Percentiles rank a stretch among this genome's conserved stretches.
phyloP scores from a whole-genome alignment of 169 alveolate genomes.

The Perkinsus marinus region DNA sequence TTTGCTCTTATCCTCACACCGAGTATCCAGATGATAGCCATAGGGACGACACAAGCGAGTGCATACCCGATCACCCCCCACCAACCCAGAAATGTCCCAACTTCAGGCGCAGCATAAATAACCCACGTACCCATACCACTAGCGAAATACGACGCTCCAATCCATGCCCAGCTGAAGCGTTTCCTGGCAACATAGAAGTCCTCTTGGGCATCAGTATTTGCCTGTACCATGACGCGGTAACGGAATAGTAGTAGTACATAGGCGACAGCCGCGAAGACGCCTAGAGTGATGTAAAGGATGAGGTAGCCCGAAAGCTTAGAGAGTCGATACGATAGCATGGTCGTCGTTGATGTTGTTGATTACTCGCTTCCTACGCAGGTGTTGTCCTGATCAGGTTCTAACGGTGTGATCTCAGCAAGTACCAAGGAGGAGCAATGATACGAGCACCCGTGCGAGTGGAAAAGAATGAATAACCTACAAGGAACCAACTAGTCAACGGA shows the following conservation, averaged over 20 bases:
- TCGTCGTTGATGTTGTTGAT: no score
- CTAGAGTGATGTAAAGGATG: background rate
- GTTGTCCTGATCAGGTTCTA: no score
- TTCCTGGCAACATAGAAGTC: background rate
- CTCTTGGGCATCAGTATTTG: background rate
- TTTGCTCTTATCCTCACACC: background rate
- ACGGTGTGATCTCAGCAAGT: no score
- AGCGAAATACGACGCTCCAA: background rate
- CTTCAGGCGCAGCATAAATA: background rate
- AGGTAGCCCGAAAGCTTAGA: background rate
- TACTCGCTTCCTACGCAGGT: no score
- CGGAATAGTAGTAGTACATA: background rate
- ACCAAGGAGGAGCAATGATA: no score
- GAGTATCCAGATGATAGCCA: background rate
- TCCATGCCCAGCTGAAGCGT: background rate
- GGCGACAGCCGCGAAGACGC: background rate
- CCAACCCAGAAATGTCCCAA: background rate
- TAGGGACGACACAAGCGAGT: background rate
- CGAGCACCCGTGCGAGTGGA: no score
- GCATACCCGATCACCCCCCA: background rate
- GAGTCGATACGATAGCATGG: background rate
- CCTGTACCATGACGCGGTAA: background rate
- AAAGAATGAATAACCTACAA: no score
- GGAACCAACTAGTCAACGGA: no score
- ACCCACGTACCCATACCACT: background rate